Conservation (phyloP, 768 basidiomycete genomes). For the Trametes villosa region DNA sequence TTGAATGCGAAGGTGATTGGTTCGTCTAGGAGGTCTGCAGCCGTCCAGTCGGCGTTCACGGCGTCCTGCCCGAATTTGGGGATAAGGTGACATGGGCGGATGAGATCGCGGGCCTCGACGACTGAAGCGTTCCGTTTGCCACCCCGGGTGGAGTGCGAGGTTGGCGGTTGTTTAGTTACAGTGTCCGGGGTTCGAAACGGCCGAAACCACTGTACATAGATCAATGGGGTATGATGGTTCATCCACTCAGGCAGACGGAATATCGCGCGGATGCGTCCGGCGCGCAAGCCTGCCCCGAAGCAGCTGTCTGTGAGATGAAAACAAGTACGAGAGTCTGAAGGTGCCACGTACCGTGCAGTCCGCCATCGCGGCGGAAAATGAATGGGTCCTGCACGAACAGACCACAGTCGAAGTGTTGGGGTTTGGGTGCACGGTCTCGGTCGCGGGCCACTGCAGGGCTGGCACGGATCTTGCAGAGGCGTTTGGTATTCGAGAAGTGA, state of each 20-base stretch:
- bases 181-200: not conserved
- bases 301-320: no score
- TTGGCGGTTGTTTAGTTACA: not conserved
- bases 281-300: slow-evolving; percentile 20
- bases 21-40: not conserved
- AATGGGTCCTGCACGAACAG: not conserved
- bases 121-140: not conserved
- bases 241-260: slow-evolving; percentile 12
- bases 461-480: slow-evolving; percentile 8
- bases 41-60: not conserved
- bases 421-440: not conserved
- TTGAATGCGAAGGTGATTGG: not conserved
- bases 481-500: not conserved
- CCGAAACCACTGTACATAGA: not conserved
- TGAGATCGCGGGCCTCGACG: not conserved
- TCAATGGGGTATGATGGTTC: not conserved
- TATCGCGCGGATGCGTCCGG: slow-evolving; percentile 15
- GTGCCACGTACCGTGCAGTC: not conserved
- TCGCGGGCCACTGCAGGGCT: not conserved
- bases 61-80: not conserved
- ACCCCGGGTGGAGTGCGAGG: not conserved
- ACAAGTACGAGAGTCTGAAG: not conserved
- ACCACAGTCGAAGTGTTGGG: slow-evolving; percentile 18
- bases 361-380: no score
- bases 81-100: not conserved